Evolutionary conservation across 768 basidiomycete genomes (phyloP), one percentile per base, ranked within the genome.

Genomic region (Amanita rubescens): DNA sequence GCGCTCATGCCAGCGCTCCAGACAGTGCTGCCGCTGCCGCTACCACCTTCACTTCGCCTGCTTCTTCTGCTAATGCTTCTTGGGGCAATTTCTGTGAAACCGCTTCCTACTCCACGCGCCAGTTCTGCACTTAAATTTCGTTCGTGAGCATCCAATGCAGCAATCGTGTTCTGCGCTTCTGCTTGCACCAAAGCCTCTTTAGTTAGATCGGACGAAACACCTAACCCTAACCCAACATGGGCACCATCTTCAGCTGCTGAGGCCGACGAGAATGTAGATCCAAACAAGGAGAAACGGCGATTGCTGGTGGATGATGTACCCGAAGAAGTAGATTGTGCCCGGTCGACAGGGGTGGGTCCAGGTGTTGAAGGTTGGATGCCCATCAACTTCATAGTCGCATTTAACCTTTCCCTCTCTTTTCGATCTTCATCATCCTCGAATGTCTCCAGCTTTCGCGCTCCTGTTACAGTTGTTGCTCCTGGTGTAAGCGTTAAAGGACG

Each of bases 361-460:
- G 77, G 70, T 47, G 74, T 62, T n/a, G 72, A 65, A 27, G 85
- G 82, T 66, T 87, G 83, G 56, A 95, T 90, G 4, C 95, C 95
- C 86, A 94, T 92, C 25, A 95, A 72, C 65, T 92, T 90, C 88
- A 98, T 89, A 24, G 92, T 91, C 14, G 91, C 91, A 58, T 87
- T 78, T 51, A 97, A 74, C 14, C 93, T 80, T 65, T 94, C 93
- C 52, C 94, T 76, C 68, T 95, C 93, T 57, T 77, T 79, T 35
- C 81, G 76, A 63, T 96, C 94, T 57, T 97, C 92, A 55, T 97
- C 95, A 61, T 98, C 94, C 67, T 97, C 94, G 37, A 78, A 73
- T 1, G 84, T 91, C 55, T 94, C 91, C 34, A 94, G 69, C 67
- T 94, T 92, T 49, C 90, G 79, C 24, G 80, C 89, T 55, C 77